phyloP scores from a whole-genome alignment of 1,139 yeast species.

The Candida frijolesensis region DNA sequence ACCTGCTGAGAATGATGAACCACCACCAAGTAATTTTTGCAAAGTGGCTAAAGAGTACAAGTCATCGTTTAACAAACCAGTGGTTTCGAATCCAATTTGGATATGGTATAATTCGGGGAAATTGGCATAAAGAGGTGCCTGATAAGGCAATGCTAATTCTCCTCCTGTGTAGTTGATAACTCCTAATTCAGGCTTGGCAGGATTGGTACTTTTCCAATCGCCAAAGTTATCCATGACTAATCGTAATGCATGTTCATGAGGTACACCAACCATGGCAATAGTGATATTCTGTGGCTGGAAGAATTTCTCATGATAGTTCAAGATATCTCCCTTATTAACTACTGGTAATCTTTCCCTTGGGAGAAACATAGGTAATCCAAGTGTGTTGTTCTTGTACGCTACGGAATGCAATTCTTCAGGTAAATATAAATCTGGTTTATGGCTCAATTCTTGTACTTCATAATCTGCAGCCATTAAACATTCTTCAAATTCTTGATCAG shows the following conservation, averaged over 20 bases:
- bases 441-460: conserved; percentile 80
- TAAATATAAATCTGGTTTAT: conserved; percentile 81
- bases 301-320: conserved; percentile 64
- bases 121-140: conserved; percentile 67
- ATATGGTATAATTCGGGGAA: conserved; percentile 84
- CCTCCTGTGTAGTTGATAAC: conserved; percentile 78
- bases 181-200: conserved; percentile 33
- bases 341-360: conserved; percentile 67
- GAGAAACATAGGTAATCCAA: conserved; percentile 86
- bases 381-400: conserved; percentile 71
- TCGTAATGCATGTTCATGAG: conserved; percentile 67
- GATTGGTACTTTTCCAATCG: conserved; percentile 47
- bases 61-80: conserved; percentile 82
- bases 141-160: conserved; percentile 65
- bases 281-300: conserved; percentile 84
- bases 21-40: conserved; percentile 95
- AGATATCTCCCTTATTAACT: conserved; percentile 55
- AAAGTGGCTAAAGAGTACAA: conserved; percentile 88
- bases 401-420: conserved; percentile 88
- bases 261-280: conserved; percentile 86
- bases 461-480: conserved; percentile 76
- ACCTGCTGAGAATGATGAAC: conserved; percentile 97
- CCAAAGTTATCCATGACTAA: conserved; percentile 68
- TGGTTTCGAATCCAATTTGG: conserved; percentile 87
- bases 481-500: conserved; percentile 71